phyloP scores from a whole-genome alignment of 371 early-diverging fungal species.

The Rhizopus microsporus region DNA sequence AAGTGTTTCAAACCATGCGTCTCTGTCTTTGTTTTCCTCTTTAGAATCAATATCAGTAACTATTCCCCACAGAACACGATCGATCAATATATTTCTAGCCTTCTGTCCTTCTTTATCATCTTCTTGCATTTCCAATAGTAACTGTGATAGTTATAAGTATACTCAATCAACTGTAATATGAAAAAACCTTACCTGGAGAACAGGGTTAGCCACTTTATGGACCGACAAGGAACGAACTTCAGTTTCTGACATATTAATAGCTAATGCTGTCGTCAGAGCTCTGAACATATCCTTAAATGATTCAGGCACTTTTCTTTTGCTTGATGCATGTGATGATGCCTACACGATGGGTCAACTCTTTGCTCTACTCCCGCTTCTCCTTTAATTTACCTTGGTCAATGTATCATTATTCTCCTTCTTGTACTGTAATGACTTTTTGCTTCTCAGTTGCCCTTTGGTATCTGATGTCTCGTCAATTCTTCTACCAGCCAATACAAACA shows the following conservation, averaged over 20 bases:
- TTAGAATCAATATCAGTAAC: conserved; percentile 46
- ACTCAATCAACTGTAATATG: neutral
- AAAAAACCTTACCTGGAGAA: conserved; percentile 60
- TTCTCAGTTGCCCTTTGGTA: conserved; percentile 55
- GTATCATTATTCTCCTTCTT: conserved; percentile 66
- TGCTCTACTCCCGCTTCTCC: neutral
- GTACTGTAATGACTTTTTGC: conserved; percentile 67
- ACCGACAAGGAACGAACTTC: conserved; percentile 64
- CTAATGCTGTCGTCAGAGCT: conserved; percentile 57
- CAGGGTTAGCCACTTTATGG: conserved; percentile 76
- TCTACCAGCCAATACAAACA: conserved; percentile 71
- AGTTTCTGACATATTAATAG: conserved; percentile 53
- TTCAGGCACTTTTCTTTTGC: conserved; percentile 60
- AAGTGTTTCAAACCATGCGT: conserved; percentile 61
- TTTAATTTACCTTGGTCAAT: conserved; percentile 27
- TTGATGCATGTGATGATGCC: conserved; percentile 21
- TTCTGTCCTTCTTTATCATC: conserved; percentile 49
- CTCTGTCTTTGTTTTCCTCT: conserved; percentile 43
- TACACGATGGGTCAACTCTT: conserved; percentile 19
- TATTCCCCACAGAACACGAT: conserved; percentile 66
- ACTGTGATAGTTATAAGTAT: conserved; percentile 10
- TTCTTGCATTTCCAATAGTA: conserved; percentile 60
- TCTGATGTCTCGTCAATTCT: conserved; percentile 59
- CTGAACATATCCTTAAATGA: conserved; percentile 62
- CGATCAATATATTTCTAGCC: conserved; percentile 58